Base-by-base conservation (phyloP, 1,139 yeast species). In the Pichia sp. region DNA sequence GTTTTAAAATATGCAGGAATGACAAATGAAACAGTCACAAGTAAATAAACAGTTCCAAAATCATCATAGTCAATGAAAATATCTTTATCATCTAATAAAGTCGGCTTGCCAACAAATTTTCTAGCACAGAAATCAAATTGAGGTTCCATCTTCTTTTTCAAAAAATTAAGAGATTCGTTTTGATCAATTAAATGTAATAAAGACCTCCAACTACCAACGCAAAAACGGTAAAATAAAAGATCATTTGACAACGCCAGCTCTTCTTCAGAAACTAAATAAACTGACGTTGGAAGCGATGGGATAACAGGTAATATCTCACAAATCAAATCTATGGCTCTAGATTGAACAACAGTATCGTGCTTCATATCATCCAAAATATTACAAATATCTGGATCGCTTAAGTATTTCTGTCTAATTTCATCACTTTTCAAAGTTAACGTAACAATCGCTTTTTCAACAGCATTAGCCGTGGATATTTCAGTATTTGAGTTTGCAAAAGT, bases 281-380 rank as follows among this genome's bases (percentile, higher is more conserved):
- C 39, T 1, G 55, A 51, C 1, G 53, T 44, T 3, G 64, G 62
- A 4, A 61, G 32, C 8, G 38, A 35, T 4, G 62, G 62, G 3
- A 61, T 34, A 18, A 54, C 41, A 0, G 56, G 58, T 34, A 63
- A 44, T 26, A 64, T 42, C 2, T 53, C 57, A 26, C 53, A 48
- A 2, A 61, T 44, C 40, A 65, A 48, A 43, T 62, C 66, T 32
- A 58, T 56, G 4, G 60, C 44, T 41, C 68, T 54, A 5, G 65
- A 56, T 27, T 53, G 49, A 1, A 56, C 45, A 18, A 57, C 46
- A 2, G 53, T 52, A 39, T 60, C 52, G 3, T 34, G 10, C 39
- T 56, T 56, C 58, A 65, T 59, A 29, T 53, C 41, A 3, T 42
- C 31, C 39, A 63, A 47, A 10, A 57, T 34, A 5, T 42, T 39